Conservation (phyloP, 495 filamentous ascomycete species). For the Penicillium longicatenatum region DNA sequence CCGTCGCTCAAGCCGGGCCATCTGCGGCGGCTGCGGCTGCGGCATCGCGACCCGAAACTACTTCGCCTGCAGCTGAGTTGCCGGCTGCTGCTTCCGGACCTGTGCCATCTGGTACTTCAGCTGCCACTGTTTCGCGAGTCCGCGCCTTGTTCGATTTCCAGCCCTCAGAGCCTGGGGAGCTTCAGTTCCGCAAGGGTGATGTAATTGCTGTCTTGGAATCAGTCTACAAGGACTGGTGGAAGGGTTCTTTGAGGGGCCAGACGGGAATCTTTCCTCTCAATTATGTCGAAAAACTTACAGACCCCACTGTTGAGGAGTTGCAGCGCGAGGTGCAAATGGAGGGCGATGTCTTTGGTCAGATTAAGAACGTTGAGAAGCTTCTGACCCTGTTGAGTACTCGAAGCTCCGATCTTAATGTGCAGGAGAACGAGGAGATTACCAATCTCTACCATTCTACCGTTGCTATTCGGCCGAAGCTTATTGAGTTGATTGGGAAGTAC, state of each 20-base stretch:
- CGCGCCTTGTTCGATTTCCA: conserved; percentile 92
- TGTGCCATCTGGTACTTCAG: conserved; percentile 74
- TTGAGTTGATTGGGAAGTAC: conserved; percentile 98
- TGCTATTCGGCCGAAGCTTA: conserved; percentile 93
- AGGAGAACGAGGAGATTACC: conserved; percentile 92
- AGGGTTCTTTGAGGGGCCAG: conserved; percentile 88
- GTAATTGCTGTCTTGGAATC: conserved; percentile 96
- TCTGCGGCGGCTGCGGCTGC: conserved; percentile 26
- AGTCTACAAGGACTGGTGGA: conserved; percentile 99
- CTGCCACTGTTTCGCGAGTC: conserved; percentile 95
- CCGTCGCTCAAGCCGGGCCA: conserved; percentile 30
- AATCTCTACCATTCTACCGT: conserved; percentile 91
- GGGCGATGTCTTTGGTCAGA: conserved; percentile 95
- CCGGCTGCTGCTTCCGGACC: conserved; percentile 47
- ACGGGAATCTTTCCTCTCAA: conserved; percentile 98
- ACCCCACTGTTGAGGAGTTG: conserved; percentile 91
- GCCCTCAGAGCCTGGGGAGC: conserved; percentile 89
- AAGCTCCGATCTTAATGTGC: conserved; percentile 79
- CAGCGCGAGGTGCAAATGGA: conserved; percentile 98
- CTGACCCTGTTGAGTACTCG: conserved; percentile 93
- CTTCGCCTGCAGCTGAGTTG: conserved; percentile 45
- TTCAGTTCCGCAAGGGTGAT: conserved; percentile 95
- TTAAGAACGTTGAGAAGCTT: conserved; percentile 97
- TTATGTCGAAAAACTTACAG: conserved; percentile 95
- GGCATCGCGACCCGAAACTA: conserved; percentile 25